These are phyloP conservation scores for Discostella pseudostelligera DNA, from an alignment of 108 stramenopile genomes.

Conservation along the genomic window DNA sequence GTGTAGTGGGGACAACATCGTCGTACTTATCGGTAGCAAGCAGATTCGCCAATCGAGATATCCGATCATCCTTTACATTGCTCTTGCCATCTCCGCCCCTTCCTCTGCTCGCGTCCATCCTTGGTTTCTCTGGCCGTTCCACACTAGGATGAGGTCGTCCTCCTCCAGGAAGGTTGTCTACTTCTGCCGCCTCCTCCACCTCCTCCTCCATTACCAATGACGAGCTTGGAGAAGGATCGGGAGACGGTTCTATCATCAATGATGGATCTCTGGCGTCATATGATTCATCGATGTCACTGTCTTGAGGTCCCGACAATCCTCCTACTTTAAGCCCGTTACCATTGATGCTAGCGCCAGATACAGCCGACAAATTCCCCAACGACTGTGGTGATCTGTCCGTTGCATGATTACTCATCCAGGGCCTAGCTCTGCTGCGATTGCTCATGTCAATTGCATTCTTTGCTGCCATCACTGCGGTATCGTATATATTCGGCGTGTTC, in stretches of 20 bases:
- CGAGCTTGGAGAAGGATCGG: conserved; percentile 12
- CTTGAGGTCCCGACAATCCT: too few species aligned
- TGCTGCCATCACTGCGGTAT: conserved; percentile 48
- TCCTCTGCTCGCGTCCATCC: not conserved
- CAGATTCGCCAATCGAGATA: too few species aligned
- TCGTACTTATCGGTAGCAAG: conserved; percentile 1
- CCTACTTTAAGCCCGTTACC: too few species aligned
- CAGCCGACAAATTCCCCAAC: too few species aligned
- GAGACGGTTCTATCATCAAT: conserved; percentile 18
- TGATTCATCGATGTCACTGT: not conserved
- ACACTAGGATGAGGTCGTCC: not conserved
- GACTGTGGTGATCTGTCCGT: not conserved
- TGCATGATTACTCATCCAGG: not conserved
- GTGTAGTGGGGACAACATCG: not conserved
- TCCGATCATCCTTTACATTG: too few species aligned
- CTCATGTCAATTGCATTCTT: conserved; percentile 44
- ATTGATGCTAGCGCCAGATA: not conserved
- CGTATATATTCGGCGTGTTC: conserved; percentile 18
- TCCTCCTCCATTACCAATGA: conserved; percentile 9
- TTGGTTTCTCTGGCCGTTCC: not conserved
- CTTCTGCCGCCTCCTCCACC: not conserved
- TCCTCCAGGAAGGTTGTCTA: not conserved
- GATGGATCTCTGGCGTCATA: conserved; percentile 7
- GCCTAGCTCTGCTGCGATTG: conserved; percentile 23
- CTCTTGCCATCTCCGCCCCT: too few species aligned